Evolutionary conservation across 768 basidiomycete species (phyloP).

Genomic region (Suillus lakei): DNA sequence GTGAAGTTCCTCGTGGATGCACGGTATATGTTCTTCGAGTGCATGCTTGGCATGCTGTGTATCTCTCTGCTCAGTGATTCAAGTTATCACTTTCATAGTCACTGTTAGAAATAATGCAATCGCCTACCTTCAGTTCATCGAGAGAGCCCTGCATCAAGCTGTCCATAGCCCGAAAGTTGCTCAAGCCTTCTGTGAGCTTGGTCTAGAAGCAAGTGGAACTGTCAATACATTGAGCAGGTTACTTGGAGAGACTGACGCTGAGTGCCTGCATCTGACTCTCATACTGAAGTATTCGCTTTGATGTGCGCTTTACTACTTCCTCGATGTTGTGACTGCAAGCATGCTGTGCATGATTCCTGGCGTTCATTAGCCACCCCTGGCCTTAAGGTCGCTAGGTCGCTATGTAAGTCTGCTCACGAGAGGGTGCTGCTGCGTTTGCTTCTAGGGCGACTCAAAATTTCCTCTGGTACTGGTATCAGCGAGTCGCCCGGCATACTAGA

Average conservation of each 20-base stretch:
- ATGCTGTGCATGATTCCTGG: slow-evolving; percentile 12
- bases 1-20: slow-evolving; percentile 63
- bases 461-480: slow-evolving; percentile 11
- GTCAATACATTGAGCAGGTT: background rate
- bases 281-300: slow-evolving; percentile 51
- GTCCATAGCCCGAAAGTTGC: slow-evolving; percentile 78
- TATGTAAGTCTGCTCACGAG: slow-evolving; percentile 22
- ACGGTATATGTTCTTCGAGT: slow-evolving; percentile 61
- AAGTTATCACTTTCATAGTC: background rate
- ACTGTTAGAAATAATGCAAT: background rate
- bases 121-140: slow-evolving; percentile 59
- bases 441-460: slow-evolving; percentile 2
- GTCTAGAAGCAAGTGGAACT: slow-evolving; percentile 41
- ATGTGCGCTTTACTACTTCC: slow-evolving; percentile 48
- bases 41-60: slow-evolving; percentile 63
- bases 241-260: slow-evolving; percentile 44
- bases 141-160: slow-evolving; percentile 69
- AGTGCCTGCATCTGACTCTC: slow-evolving; percentile 66
- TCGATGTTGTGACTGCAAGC: slow-evolving; percentile 38
- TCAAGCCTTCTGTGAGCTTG: slow-evolving; percentile 69
- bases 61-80: slow-evolving; percentile 49
- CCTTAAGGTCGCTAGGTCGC: background rate
- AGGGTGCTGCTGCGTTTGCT: slow-evolving; percentile 4
- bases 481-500: background rate
- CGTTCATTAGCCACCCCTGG: slow-evolving; percentile 20